Conservation (phyloP, 106 monocot genomes). For the Dioscorea zingiberensis region DNA sequence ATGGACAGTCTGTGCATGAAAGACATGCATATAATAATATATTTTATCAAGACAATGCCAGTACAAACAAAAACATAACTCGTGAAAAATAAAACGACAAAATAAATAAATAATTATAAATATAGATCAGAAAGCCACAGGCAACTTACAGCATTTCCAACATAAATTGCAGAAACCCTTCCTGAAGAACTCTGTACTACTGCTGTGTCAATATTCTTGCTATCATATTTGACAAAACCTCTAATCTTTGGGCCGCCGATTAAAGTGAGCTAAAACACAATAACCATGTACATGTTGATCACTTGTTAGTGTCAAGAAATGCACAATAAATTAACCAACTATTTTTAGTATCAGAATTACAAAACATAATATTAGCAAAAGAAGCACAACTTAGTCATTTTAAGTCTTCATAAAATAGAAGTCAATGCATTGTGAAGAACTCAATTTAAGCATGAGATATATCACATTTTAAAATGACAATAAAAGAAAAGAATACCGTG, state of each 20-base stretch:
- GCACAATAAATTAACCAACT: too few relatives aligned
- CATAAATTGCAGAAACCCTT: constrained; percentile 51
- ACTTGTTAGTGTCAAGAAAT: too few relatives aligned
- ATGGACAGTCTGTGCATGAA: constrained; percentile 45
- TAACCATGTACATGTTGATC: not conserved
- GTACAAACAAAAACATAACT: too few relatives aligned
- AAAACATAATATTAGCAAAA: too few relatives aligned
- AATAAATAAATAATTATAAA: not conserved
- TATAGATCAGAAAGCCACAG: not conserved
- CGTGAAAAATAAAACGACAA: not conserved
- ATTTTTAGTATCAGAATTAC: too few relatives aligned
- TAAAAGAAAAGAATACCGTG: constrained; percentile 40
- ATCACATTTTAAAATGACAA: not conserved
- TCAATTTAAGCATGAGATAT: not conserved
- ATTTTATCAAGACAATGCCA: too few relatives aligned
- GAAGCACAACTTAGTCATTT: not conserved
- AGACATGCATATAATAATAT: not conserved
- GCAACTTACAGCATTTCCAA: constrained; percentile 82
- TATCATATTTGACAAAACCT: constrained; percentile 45
- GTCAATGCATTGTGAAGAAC: not conserved
- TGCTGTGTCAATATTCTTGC: constrained; percentile 47
- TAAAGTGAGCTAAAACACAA: constrained; percentile 40
- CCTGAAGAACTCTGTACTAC: constrained; percentile 50
- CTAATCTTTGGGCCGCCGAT: constrained; percentile 76
- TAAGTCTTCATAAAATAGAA: not conserved